Evolutionary conservation across 2,329 filamentous ascomycete genomes (phyloP).

Genomic region (Colletotrichum gigasporum): DNA sequence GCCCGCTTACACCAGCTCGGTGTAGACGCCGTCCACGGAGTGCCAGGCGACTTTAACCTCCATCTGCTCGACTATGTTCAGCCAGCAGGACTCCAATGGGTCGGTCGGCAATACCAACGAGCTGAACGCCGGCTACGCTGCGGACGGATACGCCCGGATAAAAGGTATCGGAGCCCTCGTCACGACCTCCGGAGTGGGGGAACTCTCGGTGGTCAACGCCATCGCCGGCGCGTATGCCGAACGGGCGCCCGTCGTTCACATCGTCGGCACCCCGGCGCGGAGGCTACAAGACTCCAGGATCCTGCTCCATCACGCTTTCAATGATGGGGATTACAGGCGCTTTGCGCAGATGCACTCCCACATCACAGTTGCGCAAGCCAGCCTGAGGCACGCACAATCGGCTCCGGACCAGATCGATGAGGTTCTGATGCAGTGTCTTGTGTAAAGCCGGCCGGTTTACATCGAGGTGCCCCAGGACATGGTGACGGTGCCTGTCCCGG

Average conservation of each 20-base stretch:
- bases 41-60: slow-evolving; percentile 55
- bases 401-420: slow-evolving; percentile 61
- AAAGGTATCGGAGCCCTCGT: slow-evolving; percentile 60
- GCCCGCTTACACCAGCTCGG: slow-evolving; percentile 66
- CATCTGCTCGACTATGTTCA: slow-evolving; percentile 47
- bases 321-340: slow-evolving; percentile 58
- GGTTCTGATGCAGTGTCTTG: slow-evolving; percentile 57
- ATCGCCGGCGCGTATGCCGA: slow-evolving; percentile 68
- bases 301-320: slow-evolving; percentile 63
- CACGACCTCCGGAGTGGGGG: slow-evolving; percentile 70
- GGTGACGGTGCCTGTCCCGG: slow-evolving; percentile 48
- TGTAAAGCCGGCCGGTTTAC: slow-evolving; percentile 65
- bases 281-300: slow-evolving; percentile 51
- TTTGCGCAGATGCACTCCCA: slow-evolving; percentile 59
- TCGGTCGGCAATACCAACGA: slow-evolving; percentile 67
- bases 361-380: slow-evolving; percentile 60
- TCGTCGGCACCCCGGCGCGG: slow-evolving; percentile 62
- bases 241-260: slow-evolving; percentile 63
- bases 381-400: slow-evolving; percentile 52
- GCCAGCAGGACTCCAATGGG: slow-evolving; percentile 49
- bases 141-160: slow-evolving; percentile 66
- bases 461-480: slow-evolving; percentile 65
- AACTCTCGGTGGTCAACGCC: slow-evolving; percentile 66
- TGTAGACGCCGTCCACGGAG: slow-evolving; percentile 63
- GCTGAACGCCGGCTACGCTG: slow-evolving; percentile 65